Evolutionary conservation across 352 stramenopile species (phyloP), one percentile per base, ranked within the genome.

Genomic region (Pythium rishiriense): DNA sequence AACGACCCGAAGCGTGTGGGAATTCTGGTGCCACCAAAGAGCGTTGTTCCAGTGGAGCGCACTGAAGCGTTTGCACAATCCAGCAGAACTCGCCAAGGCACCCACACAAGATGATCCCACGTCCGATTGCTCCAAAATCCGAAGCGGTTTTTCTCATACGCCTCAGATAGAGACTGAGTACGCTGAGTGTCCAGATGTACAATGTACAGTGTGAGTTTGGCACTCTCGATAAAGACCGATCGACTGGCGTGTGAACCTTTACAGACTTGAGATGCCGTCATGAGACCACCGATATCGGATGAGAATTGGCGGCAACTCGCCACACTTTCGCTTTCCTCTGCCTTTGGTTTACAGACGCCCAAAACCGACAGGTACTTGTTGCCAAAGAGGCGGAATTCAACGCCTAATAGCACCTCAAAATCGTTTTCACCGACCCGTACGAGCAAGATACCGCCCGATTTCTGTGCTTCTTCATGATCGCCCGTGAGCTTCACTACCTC

Each of bases 61-160:
- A 43, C 26, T 2, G 41, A 47, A 24, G 41, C 1, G 19, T 22
- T 39, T 51, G 24, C 51, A 3, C 55, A 33, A 26, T 37, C 28
- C 7, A 66, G n/a, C 9, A 73, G 26, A 0, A 21, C 28, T 39
- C 37, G 39, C 60, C 60, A 69, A 2, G 52, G 31, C 15, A 73
- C 39, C 66, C 66, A 73, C 9, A 69, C 49, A 1, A 73, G 22
- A 31, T 69, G 59, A 39, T 72, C 59, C 15, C 47, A 33, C 46
- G 54, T 61, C 12, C 25, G 14, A 19, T 21, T 12, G 6, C 25
- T 26, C 52, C 26, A 53, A n/a, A 10, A 51, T 0, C 46, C 22
- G 17, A 26, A 33, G 12, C 37, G 54, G 19, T 8, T 29, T 37
- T 29, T 3, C 33, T 67, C 60, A 42, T 64, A 65, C 35, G 28